Evolutionary conservation across 2,329 filamentous ascomycete genomes (phyloP).

Genomic region (Cryphonectria naterciae): DNA sequence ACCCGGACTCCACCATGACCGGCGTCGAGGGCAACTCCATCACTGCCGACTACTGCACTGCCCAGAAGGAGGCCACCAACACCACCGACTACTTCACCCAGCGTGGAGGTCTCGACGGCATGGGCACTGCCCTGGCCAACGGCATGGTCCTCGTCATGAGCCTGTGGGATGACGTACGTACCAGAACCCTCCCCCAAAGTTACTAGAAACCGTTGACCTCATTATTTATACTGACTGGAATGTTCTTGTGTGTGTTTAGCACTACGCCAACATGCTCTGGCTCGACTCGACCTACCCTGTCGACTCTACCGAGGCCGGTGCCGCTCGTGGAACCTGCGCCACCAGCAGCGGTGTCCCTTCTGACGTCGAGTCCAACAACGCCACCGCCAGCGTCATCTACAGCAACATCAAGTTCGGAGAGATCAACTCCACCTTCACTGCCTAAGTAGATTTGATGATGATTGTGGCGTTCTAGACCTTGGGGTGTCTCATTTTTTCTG

Average conservation of each 20-base stretch:
- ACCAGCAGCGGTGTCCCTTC: constrained; percentile 45
- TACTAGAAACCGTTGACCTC: neutral
- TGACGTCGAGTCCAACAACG: constrained; percentile 42
- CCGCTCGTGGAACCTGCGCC: constrained; percentile 48
- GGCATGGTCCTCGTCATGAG: constrained; percentile 68
- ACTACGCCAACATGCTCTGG: constrained; percentile 73
- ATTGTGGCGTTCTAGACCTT: neutral
- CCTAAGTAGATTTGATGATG: neutral
- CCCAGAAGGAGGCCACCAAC: constrained; percentile 56
- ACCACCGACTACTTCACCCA: constrained; percentile 56
- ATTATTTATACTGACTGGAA: neutral
- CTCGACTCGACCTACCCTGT: constrained; percentile 66
- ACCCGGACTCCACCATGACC: constrained; percentile 44
- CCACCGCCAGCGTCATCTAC: constrained; percentile 40
- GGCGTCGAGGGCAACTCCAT: constrained; percentile 44
- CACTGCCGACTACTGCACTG: constrained; percentile 59
- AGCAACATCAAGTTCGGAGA: constrained; percentile 64
- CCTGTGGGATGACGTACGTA: constrained; percentile 57
- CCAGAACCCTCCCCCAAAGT: neutral
- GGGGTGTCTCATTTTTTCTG: neutral
- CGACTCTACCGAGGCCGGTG: constrained; percentile 43
- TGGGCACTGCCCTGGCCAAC: constrained; percentile 55
- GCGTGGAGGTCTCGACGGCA: constrained; percentile 56
- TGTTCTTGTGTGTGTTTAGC: constrained; percentile 33
- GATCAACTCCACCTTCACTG: constrained; percentile 56